phyloP scores from a whole-genome alignment of 108 stramenopile genomes.

The Schizochytrium sp. region DNA sequence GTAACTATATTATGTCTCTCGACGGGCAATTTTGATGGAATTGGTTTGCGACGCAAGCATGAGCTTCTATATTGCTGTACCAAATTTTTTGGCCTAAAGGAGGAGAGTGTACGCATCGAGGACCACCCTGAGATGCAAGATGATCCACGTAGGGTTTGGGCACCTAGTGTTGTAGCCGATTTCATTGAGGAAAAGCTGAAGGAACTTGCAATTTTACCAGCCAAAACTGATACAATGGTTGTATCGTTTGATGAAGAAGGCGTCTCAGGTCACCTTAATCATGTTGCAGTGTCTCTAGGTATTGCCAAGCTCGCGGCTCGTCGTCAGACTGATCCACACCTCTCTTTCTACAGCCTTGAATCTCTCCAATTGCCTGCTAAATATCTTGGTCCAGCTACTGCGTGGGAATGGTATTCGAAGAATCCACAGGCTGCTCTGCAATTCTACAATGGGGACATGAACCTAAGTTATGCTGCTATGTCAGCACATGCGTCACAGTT shows the following conservation, averaged over 20 bases:
- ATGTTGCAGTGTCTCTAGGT: constrained; percentile 57
- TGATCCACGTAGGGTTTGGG: constrained; percentile 58
- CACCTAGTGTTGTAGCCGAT: constrained; percentile 59
- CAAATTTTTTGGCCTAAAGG: constrained; percentile 7
- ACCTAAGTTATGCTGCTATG: constrained; percentile 65
- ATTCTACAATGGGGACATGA: constrained; percentile 38
- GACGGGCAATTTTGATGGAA: constrained; percentile 71
- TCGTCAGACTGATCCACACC: not conserved
- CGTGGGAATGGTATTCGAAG: not conserved
- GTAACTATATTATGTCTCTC: constrained; percentile 73
- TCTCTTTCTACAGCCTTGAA: constrained; percentile 1
- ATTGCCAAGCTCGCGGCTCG: not conserved
- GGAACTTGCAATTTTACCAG: not conserved
- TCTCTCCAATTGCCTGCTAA: not conserved
- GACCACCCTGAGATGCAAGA: constrained; percentile 69
- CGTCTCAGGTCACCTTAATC: constrained; percentile 76
- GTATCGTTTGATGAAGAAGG: constrained; percentile 75
- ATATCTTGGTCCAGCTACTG: not conserved
- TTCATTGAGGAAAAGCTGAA: constrained; percentile 61
- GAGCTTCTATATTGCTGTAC: constrained; percentile 68
- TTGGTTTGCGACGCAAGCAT: constrained; percentile 65
- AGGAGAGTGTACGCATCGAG: constrained; percentile 29
- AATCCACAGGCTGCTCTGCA: not conserved
- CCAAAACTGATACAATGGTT: constrained; percentile 53
- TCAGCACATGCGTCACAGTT: constrained; percentile 72